A percentile compares a stretch with the other conserved stretches of the same genome.
phyloP scores from a whole-genome alignment of 129 eudicot genomes.

The Chrysanthemum makinoi region DNA sequence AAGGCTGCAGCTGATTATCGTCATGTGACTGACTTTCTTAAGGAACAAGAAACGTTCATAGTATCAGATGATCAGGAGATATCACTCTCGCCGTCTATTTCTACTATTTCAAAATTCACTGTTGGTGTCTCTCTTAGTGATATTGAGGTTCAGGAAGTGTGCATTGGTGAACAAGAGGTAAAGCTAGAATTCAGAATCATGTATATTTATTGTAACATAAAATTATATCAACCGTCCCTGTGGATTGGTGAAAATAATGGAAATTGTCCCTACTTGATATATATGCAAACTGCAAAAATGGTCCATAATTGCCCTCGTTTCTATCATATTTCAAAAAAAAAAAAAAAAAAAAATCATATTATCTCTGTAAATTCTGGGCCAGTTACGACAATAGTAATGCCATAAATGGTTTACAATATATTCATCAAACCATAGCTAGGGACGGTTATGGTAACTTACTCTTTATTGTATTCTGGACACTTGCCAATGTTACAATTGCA shows the following conservation, averaged over 20 bases:
- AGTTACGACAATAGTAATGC: too few relatives aligned
- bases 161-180: constrained; percentile 41
- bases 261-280: not conserved
- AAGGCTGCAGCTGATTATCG: constrained; percentile 20
- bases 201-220: too few relatives aligned
- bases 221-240: too few relatives aligned
- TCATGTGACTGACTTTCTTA: constrained; percentile 29
- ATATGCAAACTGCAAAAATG: too few relatives aligned
- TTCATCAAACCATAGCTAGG: too few relatives aligned
- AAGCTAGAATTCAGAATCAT: too few relatives aligned
- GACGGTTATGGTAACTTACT: not conserved
- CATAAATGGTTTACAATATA: too few relatives aligned
- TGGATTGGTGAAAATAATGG: too few relatives aligned
- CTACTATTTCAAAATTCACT: constrained; percentile 27
- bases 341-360: too few relatives aligned
- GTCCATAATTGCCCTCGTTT: too few relatives aligned
- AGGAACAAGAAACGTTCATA: constrained; percentile 22
- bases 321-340: too few relatives aligned
- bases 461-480: not conserved
- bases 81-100: constrained; percentile 17
- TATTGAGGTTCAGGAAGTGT: constrained; percentile 35
- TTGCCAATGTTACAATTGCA: not conserved
- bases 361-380: too few relatives aligned
- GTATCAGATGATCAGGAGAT: constrained; percentile 36
- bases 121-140: constrained; percentile 30